Percentiles rank a stretch among this genome's conserved stretches.
phyloP scores from a whole-genome alignment of 306 rosid genomes.

The Vicia faba region DNA sequence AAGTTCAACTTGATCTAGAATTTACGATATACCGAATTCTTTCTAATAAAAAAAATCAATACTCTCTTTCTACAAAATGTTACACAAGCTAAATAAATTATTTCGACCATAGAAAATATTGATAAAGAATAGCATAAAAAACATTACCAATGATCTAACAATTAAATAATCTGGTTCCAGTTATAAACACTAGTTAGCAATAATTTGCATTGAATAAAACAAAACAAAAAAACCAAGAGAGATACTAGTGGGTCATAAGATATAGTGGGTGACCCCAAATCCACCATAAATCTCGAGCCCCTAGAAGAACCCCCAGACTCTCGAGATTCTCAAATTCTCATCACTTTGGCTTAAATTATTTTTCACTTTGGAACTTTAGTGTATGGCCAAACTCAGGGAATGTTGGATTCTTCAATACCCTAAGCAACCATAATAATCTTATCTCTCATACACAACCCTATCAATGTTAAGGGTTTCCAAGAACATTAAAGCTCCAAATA shows the following conservation, averaged over 20 bases:
- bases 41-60: too few species aligned
- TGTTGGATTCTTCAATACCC: constrained; percentile 68
- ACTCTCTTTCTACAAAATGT: too few species aligned
- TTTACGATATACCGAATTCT: too few species aligned
- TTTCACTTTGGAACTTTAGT: constrained; percentile 51
- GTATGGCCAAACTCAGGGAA: constrained; percentile 78
- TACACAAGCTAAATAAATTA: too few species aligned
- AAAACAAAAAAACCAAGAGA: constrained; percentile 26
- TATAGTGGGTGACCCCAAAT: constrained; percentile 69
- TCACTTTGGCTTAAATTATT: constrained; percentile 32
- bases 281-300: constrained; percentile 62
- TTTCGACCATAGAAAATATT: too few species aligned
- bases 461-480: too few species aligned
- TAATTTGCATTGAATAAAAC: not conserved
- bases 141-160: too few species aligned
- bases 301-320: constrained; percentile 30
- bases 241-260: constrained; percentile 42
- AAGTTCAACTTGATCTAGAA: too few species aligned
- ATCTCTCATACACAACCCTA: constrained; percentile 35
- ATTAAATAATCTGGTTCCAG: not conserved
- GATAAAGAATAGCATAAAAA: too few species aligned
- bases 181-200: not conserved
- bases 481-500: too few species aligned
- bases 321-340: constrained; percentile 91
- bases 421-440: constrained; percentile 45